These are phyloP conservation scores for Blastobotrys serpentis DNA, from an alignment of 1,139 yeast species.

Conservation along the genomic window DNA sequence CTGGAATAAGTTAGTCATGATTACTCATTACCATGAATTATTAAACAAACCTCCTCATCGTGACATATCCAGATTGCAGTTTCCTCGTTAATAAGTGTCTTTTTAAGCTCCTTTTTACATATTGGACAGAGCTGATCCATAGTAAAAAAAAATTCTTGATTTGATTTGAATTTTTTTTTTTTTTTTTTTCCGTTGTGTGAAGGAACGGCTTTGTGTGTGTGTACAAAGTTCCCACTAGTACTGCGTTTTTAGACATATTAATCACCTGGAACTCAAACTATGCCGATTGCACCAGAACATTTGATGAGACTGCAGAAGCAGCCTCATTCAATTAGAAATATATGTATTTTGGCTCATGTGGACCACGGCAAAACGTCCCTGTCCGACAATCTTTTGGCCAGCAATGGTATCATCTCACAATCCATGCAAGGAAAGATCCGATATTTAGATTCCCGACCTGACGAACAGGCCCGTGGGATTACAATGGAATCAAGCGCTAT, in stretches of 20 bases:
- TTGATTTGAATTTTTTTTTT: too few species aligned
- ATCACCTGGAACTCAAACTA: slow-evolving; percentile 13
- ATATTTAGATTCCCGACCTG: slow-evolving; percentile 89
- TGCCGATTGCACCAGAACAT: slow-evolving; percentile 55
- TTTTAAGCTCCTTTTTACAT: slow-evolving; percentile 33
- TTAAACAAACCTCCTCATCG: slow-evolving; percentile 24
- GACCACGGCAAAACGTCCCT: slow-evolving; percentile 98
- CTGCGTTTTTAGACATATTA: too few species aligned
- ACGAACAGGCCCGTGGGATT: slow-evolving; percentile 93
- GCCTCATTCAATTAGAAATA: slow-evolving; percentile 73
- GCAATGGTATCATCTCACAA: slow-evolving; percentile 94
- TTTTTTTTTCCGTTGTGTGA: neutral
- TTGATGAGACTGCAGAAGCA: slow-evolving; percentile 65
- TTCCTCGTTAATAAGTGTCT: slow-evolving; percentile 37
- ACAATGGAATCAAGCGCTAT: slow-evolving; percentile 97
- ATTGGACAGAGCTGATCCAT: slow-evolving; percentile 31
- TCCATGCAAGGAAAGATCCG: slow-evolving; percentile 94
- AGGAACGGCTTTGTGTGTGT: too few species aligned
- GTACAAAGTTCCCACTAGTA: too few species aligned
- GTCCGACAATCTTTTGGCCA: slow-evolving; percentile 87
- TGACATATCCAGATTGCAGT: slow-evolving; percentile 39
- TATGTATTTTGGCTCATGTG: slow-evolving; percentile 95
- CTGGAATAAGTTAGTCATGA: slow-evolving; percentile 12
- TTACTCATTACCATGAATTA: neutral
- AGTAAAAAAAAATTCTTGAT: slow-evolving; percentile 5